These are phyloP conservation scores for Diospyros lotus DNA, from an alignment of 148 eudicot species.

Conservation along the genomic window DNA sequence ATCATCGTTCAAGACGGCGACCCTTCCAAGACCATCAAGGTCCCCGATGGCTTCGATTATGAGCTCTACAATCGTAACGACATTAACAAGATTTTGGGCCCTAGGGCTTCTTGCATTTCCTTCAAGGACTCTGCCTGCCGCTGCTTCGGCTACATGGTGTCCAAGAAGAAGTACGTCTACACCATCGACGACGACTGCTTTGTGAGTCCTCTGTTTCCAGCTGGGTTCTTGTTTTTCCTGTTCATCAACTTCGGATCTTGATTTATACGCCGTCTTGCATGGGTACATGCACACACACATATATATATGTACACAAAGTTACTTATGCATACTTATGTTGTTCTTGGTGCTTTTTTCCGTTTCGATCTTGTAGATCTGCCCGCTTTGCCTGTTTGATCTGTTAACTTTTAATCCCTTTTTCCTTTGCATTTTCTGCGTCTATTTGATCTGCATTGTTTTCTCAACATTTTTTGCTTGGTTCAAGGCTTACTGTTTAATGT, in stretches of 20 bases:
- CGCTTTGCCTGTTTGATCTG: neutral
- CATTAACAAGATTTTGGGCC: conserved; percentile 53
- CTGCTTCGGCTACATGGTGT: conserved; percentile 61
- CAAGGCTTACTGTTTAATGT: neutral
- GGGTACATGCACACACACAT: too few relatives aligned
- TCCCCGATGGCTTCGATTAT: conserved; percentile 57
- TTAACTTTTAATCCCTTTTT: neutral
- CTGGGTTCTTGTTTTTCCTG: conserved; percentile 5
- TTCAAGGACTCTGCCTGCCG: conserved; percentile 72
- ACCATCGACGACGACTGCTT: conserved; percentile 78
- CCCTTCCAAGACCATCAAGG: conserved; percentile 43
- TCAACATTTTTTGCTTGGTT: neutral
- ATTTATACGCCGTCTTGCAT: neutral
- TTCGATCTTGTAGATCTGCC: too few relatives aligned
- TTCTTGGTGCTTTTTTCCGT: neutral
- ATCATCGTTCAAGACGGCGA: conserved; percentile 71
- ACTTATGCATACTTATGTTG: neutral
- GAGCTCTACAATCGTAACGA: conserved; percentile 57
- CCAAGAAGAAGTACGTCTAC: conserved; percentile 61
- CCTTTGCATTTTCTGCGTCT: neutral
- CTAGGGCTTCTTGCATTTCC: conserved; percentile 58
- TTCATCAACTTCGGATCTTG: conserved; percentile 4
- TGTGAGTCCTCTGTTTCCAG: conserved; percentile 26
- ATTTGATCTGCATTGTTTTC: conserved; percentile 2
- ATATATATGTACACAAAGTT: too few relatives aligned